Evolutionary conservation across 495 filamentous ascomycete species (phyloP).

Genomic region (Penicillium goetzii): DNA sequence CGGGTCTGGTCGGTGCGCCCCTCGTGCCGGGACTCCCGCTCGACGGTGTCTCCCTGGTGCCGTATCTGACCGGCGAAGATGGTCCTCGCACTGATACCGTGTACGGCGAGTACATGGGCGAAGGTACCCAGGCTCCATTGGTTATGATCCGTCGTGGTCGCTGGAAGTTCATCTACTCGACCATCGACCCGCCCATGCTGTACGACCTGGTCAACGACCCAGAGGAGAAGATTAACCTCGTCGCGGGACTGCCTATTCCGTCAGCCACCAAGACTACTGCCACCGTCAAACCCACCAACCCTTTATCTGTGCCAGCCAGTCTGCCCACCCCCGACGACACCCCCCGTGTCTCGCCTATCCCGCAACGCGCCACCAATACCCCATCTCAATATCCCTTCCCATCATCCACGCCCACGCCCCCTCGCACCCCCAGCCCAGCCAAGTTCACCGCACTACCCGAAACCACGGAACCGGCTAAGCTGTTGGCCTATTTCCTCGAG

Average conservation of each 20-base stretch:
- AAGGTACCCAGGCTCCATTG: slow-evolving; percentile 82
- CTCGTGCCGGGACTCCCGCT: slow-evolving; percentile 67
- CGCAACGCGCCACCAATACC: slow-evolving; percentile 35
- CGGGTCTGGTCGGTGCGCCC: slow-evolving; percentile 71
- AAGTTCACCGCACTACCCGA: slow-evolving; percentile 38
- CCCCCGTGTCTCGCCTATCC: slow-evolving; percentile 37
- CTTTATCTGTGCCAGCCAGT: slow-evolving; percentile 24
- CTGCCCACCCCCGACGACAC: slow-evolving; percentile 48
- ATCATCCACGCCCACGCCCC: slow-evolving; percentile 35
- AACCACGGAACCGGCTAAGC: slow-evolving; percentile 49
- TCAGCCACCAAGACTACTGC: slow-evolving; percentile 13
- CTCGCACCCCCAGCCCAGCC: slow-evolving; percentile 45
- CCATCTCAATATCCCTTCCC: slow-evolving; percentile 45
- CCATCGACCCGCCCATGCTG: slow-evolving; percentile 77
- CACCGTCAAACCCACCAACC: slow-evolving; percentile 20
- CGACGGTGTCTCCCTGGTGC: slow-evolving; percentile 74
- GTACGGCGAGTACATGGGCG: slow-evolving; percentile 86
- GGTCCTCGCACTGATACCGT: slow-evolving; percentile 68
- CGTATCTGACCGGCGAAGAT: slow-evolving; percentile 65
- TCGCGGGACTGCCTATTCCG: slow-evolving; percentile 41
- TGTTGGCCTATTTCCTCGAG: slow-evolving; percentile 60
- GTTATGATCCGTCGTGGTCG: slow-evolving; percentile 85
- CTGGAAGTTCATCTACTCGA: slow-evolving; percentile 84
- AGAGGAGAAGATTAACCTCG: slow-evolving; percentile 72
- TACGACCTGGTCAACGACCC: slow-evolving; percentile 76